phyloP scores from a whole-genome alignment of 139 green algal genomes.

The Auxenochlorella protothecoides region DNA sequence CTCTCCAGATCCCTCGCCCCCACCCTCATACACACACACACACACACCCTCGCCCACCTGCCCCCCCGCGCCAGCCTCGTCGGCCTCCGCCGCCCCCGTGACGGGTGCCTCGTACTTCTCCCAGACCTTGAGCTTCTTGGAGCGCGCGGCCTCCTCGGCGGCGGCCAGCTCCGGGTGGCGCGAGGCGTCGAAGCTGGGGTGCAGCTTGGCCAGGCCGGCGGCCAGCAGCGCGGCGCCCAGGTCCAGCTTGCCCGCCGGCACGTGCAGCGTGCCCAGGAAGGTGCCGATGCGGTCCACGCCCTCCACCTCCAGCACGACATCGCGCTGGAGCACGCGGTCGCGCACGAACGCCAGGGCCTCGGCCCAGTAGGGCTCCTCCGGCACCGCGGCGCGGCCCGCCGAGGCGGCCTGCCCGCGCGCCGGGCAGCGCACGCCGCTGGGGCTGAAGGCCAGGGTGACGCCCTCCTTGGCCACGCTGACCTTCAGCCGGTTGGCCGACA shows the following conservation, averaged over 20 bases:
- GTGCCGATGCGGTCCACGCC: slow-evolving; percentile 79
- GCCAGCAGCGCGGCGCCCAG: slow-evolving; percentile 63
- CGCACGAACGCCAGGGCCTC: slow-evolving; percentile 78
- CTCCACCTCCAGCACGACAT: slow-evolving; percentile 63
- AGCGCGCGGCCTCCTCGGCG: slow-evolving; percentile 64
- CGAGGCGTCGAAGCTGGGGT: slow-evolving; percentile 50
- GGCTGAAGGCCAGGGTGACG: slow-evolving; percentile 76
- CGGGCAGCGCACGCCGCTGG: slow-evolving; percentile 63
- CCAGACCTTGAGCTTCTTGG: slow-evolving; percentile 60
- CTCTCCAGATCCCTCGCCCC: too few relatives aligned
- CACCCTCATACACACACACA: too few relatives aligned
- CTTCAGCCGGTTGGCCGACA: slow-evolving; percentile 71
- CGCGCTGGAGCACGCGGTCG: slow-evolving; percentile 49
- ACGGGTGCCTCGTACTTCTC: slow-evolving; percentile 34
- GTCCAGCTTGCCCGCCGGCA: slow-evolving; percentile 29
- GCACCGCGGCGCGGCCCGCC: slow-evolving; percentile 14
- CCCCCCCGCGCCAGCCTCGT: too few relatives aligned
- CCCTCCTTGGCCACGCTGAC: slow-evolving; percentile 79
- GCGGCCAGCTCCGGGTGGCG: slow-evolving; percentile 37
- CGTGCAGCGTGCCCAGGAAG: slow-evolving; percentile 72
- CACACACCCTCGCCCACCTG: background rate
- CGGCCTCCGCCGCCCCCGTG: too few relatives aligned
- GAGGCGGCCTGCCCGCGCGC: slow-evolving; percentile 25
- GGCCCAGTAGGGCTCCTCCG: slow-evolving; percentile 69
- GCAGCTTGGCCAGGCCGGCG: slow-evolving; percentile 67